Percentiles rank a stretch among this genome's conserved stretches.
phyloP scores from a whole-genome alignment of 768 basidiomycete genomes.

The Gymnopilus dilepis region DNA sequence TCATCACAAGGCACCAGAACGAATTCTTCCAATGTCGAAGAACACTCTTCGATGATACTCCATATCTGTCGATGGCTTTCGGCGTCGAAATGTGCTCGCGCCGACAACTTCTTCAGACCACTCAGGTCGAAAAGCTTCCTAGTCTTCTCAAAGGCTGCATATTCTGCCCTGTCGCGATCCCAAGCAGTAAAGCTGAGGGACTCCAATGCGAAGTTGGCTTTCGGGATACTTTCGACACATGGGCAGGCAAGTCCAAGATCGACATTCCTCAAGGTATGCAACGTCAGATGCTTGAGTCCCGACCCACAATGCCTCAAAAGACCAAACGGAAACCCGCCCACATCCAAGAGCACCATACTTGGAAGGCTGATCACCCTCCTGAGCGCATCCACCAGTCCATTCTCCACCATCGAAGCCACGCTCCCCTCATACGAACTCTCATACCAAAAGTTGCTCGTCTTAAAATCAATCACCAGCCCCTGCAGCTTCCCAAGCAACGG shows the following conservation, averaged over 20 bases:
- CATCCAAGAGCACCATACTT: neutral
- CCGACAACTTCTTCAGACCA: constrained; percentile 2
- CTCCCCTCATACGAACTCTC: neutral
- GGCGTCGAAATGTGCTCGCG: neutral
- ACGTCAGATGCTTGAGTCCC: neutral
- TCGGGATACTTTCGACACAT: neutral
- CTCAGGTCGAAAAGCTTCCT: neutral
- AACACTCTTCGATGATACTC: constrained; percentile 1
- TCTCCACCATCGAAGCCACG: neutral
- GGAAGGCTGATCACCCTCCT: neutral
- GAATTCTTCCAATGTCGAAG: constrained; percentile 4
- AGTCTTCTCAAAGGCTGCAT: neutral
- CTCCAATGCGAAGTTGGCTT: neutral
- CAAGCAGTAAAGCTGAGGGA: neutral
- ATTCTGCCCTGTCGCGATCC: neutral
- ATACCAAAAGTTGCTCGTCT: neutral
- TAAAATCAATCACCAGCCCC: neutral
- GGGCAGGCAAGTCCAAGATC: neutral
- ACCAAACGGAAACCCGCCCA: neutral
- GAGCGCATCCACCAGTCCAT: neutral
- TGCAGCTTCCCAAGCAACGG: neutral
- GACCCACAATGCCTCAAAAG: neutral
- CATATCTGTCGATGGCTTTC: constrained; percentile 7
- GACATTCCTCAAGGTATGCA: neutral
- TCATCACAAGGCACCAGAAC: neutral